Evolutionary conservation across 805 yeast genomes (phyloP), one percentile per base, ranked within the genome.

Genomic region (Vanderwaltozyma verrucispora): DNA sequence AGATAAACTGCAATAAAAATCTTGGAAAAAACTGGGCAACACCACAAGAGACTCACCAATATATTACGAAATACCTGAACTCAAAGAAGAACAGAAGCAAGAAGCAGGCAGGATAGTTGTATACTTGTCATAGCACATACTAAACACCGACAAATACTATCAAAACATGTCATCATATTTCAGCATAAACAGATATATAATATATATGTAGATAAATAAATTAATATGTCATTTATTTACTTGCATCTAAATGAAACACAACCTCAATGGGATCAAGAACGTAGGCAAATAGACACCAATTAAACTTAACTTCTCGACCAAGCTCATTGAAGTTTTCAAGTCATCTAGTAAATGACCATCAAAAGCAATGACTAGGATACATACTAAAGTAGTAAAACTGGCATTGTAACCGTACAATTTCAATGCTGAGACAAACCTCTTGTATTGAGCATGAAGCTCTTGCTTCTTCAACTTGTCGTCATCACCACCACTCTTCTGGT

Each of bases 371-470:
- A 73, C 69, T n/a, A 68, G 53, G 45, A 82, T 59, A 54, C 96
- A 89, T 18, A 77, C 72, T 27, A 77, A 56, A 0, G 96, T 86
- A 5, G 96, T 86, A 36, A 81, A 63, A 4, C 80, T 64, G 0
- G 96, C 97, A 51, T 85, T 86, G 48, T 82, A 71, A 3, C 89
- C 95, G 57, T 92, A 89, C 5, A 78, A 50, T 12, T 74, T 61
- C 46, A 79, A 56, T 53, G 65, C 67, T 24, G 32, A 3, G 2
- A 15, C 2, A 17, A 28, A 24, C 5, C 5, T 14, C 5, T 12
- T 12, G 20, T 20, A 16, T 21, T 20, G 3, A 6, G 14, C 21
- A 17, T 19, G 26, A 3, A 19, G 3, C 2, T 30, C 6, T 10
- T 23, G 43, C 38, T 44, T 37, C 15, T 43, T 31, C 11, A 29